These are phyloP conservation scores for Penicillium psychrosexuale DNA, from an alignment of 2,329 filamentous ascomycete species.

Conservation along the genomic window DNA sequence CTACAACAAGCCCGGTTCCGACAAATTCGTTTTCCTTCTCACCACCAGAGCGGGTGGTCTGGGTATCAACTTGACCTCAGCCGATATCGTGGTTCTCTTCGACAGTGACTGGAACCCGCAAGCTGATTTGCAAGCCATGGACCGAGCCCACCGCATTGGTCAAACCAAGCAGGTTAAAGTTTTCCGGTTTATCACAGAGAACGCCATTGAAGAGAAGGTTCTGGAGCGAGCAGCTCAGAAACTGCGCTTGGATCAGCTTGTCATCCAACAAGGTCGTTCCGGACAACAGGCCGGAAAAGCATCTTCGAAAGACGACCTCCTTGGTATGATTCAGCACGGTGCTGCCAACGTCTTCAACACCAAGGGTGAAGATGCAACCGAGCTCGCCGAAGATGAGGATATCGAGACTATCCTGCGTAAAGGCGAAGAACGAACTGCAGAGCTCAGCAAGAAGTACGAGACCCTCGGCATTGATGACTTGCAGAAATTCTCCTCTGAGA, in stretches of 20 bases:
- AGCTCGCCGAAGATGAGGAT: constrained; percentile 73
- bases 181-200: constrained; percentile 95
- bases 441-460: constrained; percentile 91
- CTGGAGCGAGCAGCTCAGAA: constrained; percentile 95
- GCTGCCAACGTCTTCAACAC: constrained; percentile 89
- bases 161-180: constrained; percentile 98
- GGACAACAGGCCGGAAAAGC: constrained; percentile 88
- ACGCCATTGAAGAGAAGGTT: constrained; percentile 98
- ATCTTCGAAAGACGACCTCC: constrained; percentile 90
- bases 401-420: constrained; percentile 84
- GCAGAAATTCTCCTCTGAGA: constrained; percentile 96
- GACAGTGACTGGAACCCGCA: constrained; percentile 99
- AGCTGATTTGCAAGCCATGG: constrained; percentile 97
- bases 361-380: constrained; percentile 60
- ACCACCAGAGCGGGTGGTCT: constrained; percentile 94
- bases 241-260: constrained; percentile 89
- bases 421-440: constrained; percentile 83
- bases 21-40: constrained; percentile 94
- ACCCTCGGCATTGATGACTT: constrained; percentile 95
- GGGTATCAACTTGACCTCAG: constrained; percentile 92
- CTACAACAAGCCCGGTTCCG: constrained; percentile 92
- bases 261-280: constrained; percentile 94
- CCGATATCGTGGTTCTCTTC: constrained; percentile 93
- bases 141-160: constrained; percentile 95
- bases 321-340: constrained; percentile 98